A percentile compares a stretch with the other conserved stretches of the same genome.
Conservation (phyloP, 1,284 basidiomycete genomes). For the Wolfiporia cocos region DNA sequence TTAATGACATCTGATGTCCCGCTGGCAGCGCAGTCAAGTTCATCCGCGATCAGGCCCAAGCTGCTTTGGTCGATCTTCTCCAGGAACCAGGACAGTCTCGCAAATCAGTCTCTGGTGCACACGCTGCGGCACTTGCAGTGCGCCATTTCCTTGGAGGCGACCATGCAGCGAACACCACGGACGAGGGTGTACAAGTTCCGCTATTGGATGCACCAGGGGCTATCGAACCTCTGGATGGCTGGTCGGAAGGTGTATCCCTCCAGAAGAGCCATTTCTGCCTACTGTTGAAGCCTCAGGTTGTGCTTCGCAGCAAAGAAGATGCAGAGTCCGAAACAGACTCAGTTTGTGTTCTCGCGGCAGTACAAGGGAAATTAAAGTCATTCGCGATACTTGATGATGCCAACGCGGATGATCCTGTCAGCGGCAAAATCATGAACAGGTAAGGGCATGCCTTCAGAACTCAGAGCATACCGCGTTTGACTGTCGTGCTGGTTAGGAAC, state of each 20-base stretch:
- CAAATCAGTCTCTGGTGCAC: slow-evolving; percentile 37
- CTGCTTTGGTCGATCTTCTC: slow-evolving; percentile 29
- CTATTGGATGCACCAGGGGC: slow-evolving; percentile 11
- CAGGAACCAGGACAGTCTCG: slow-evolving; percentile 30
- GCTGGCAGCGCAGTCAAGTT: slow-evolving; percentile 72
- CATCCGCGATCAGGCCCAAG: slow-evolving; percentile 73
- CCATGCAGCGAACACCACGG: slow-evolving; percentile 33
- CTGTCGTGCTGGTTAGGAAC: slow-evolving; percentile 14
- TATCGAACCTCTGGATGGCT: slow-evolving; percentile 62
- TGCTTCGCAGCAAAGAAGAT: slow-evolving; percentile 64
- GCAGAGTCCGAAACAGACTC: slow-evolving; percentile 47
- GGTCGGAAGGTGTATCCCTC: slow-evolving; percentile 63
- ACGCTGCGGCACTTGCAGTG: slow-evolving; percentile 56
- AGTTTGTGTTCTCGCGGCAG: slow-evolving; percentile 76
- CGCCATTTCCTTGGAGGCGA: slow-evolving; percentile 57
- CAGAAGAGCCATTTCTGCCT: slow-evolving; percentile 76
- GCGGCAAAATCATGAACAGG: slow-evolving; percentile 85
- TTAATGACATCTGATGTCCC: not conserved
- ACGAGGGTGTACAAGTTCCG: slow-evolving; percentile 30
- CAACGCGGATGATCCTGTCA: slow-evolving; percentile 80
- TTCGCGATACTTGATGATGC: slow-evolving; percentile 80
- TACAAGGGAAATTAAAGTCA: slow-evolving; percentile 77
- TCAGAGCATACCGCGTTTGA: not conserved
- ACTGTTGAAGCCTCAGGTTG: slow-evolving; percentile 88
- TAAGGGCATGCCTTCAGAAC: slow-evolving; percentile 24